Percentiles rank a stretch among this genome's conserved stretches.
Evolutionary conservation across 2,329 filamentous ascomycete species (phyloP).

Genomic region (Chrysoporthe deuterocubensis): DNA sequence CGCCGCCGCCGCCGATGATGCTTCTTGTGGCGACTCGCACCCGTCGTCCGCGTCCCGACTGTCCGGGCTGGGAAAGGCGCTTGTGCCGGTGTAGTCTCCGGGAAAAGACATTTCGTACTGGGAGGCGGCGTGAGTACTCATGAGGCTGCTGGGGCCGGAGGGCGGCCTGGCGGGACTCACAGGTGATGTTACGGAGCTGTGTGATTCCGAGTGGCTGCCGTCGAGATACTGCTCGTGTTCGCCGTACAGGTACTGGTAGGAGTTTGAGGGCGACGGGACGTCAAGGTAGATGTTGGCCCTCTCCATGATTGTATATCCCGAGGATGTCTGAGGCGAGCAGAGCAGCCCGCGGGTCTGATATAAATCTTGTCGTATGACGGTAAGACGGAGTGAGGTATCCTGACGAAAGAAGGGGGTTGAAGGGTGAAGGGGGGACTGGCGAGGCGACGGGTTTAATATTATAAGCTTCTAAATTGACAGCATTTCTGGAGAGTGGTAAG

Average conservation of each 20-base stretch:
- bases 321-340: background rate
- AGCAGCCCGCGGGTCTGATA: slow-evolving; percentile 10
- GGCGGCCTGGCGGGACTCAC: slow-evolving; percentile 34
- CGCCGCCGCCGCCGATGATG: slow-evolving; percentile 33
- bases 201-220: slow-evolving; percentile 40
- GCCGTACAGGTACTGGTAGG: slow-evolving; percentile 40
- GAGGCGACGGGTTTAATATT: slow-evolving; percentile 21
- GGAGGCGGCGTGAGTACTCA: slow-evolving; percentile 27
- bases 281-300: slow-evolving; percentile 37
- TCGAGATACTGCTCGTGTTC: slow-evolving; percentile 44
- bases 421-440: slow-evolving; percentile 1
- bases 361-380: slow-evolving; percentile 5
- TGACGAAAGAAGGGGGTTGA: background rate
- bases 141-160: background rate
- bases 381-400: slow-evolving; percentile 11
- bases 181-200: slow-evolving; percentile 43
- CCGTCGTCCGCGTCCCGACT: slow-evolving; percentile 26
- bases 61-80: slow-evolving; percentile 33
- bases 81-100: slow-evolving; percentile 26
- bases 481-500: slow-evolving; percentile 8
- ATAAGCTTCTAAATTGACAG: slow-evolving; percentile 19
- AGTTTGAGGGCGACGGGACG: slow-evolving; percentile 40
- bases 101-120: slow-evolving; percentile 41
- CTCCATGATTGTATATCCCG: slow-evolving; percentile 35
- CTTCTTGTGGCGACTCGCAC: slow-evolving; percentile 23